phyloP scores from a whole-genome alignment of 2,329 filamentous ascomycete genomes.

The Exophiala bonariae region DNA sequence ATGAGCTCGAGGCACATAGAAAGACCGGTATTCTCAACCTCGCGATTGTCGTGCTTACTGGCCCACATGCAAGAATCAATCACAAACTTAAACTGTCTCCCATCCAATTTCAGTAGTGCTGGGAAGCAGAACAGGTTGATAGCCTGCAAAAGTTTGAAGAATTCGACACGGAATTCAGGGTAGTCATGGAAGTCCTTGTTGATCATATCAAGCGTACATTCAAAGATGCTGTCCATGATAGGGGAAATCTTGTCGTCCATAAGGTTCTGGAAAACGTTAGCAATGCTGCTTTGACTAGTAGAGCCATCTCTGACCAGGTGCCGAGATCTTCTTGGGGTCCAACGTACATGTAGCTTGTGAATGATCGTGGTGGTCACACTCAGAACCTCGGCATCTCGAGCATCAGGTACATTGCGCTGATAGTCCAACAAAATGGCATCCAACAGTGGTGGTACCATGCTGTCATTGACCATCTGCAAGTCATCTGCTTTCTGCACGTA shows the following conservation, averaged over 20 bases:
- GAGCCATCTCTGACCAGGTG: slow-evolving; percentile 46
- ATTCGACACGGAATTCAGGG: slow-evolving; percentile 97
- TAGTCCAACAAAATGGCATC: slow-evolving; percentile 95
- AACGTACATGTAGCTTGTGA: slow-evolving; percentile 88
- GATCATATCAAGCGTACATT: slow-evolving; percentile 99
- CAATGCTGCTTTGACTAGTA: slow-evolving; percentile 22
- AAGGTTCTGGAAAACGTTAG: slow-evolving; percentile 62
- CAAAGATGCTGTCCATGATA: slow-evolving; percentile 98
- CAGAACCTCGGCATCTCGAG: slow-evolving; percentile 91
- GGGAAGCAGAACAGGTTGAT: slow-evolving; percentile 99
- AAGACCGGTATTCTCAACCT: slow-evolving; percentile 92
- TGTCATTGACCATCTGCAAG: slow-evolving; percentile 84
- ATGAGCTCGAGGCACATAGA: slow-evolving; percentile 98
- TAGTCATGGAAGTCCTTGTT: slow-evolving; percentile 99
- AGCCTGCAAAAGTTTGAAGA: slow-evolving; percentile 93
- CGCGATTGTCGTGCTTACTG: slow-evolving; percentile 99
- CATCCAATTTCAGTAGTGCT: slow-evolving; percentile 88
- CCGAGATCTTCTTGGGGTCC: slow-evolving; percentile 53
- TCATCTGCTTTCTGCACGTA: slow-evolving; percentile 99
- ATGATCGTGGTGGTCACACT: slow-evolving; percentile 98
- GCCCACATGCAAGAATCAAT: slow-evolving; percentile 99
- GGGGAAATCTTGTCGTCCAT: slow-evolving; percentile 98
- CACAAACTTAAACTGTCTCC: slow-evolving; percentile 97
- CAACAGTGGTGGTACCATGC: slow-evolving; percentile 92
- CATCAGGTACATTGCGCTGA: slow-evolving; percentile 93